Conservation (phyloP, 192 early-diverging fungal species). For the Coemansia sp. region DNA sequence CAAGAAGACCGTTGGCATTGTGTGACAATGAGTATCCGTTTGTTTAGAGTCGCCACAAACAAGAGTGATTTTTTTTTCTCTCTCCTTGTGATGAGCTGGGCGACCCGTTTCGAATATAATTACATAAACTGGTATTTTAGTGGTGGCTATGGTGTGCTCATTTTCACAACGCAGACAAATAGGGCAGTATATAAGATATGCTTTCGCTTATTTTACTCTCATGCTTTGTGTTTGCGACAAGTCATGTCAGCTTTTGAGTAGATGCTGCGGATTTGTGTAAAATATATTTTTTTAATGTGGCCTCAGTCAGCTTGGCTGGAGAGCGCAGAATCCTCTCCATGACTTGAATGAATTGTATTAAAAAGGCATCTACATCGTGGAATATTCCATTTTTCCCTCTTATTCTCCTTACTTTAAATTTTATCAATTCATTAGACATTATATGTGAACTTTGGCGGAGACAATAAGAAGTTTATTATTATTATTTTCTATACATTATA, state of each 20-base stretch:
- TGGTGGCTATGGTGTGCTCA: background rate
- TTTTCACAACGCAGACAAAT: constrained; percentile 1
- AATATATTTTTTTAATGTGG: background rate
- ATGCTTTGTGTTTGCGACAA: too few relatives aligned
- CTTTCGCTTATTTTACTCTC: too few relatives aligned
- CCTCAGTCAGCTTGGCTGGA: background rate
- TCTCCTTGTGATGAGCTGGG: background rate
- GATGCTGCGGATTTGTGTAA: background rate
- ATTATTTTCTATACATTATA: too few relatives aligned
- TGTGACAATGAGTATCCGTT: background rate
- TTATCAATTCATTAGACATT: too few relatives aligned
- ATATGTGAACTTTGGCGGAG: too few relatives aligned
- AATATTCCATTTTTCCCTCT: background rate
- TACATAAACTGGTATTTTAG: background rate
- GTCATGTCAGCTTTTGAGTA: too few relatives aligned
- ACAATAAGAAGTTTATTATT: too few relatives aligned
- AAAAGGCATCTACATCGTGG: background rate
- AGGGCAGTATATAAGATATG: background rate
- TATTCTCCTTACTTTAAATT: too few relatives aligned
- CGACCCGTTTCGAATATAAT: background rate
- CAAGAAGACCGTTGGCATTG: background rate
- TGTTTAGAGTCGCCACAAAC: background rate
- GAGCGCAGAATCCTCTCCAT: background rate
- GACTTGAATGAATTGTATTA: background rate
- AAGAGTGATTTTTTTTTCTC: background rate